Evolutionary conservation across 108 stramenopile species (phyloP), one percentile per base, ranked within the genome.

Genomic region (Pseudonitzschia multistriata): DNA sequence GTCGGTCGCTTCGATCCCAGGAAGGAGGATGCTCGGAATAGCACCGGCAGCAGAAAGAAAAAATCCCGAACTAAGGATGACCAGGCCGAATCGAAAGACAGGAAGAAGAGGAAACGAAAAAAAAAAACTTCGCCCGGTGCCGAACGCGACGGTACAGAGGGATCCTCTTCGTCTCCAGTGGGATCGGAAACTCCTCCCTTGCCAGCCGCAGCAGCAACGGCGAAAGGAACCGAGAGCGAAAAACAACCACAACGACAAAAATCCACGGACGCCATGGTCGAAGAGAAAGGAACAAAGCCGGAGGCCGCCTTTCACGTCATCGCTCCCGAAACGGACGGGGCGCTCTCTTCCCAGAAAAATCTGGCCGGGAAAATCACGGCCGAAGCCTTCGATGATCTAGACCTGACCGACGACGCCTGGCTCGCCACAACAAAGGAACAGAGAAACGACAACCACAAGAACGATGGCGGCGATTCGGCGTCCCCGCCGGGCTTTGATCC

Each of bases 351-450:
- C 8, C 64, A 54, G 5, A 63, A 61, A 63, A 82, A 74, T 29
- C 37, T 65, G 8, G 47, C 47, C 31, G 49, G 27, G 21, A 77
- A 60, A 66, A 35, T 74, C 49, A 87, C 49, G 54, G 78, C 85
- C 28, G 91, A 92, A 80, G 86, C 83, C 14, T 84, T 92, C 40
- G 91, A 92, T 71, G 91, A 92, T 74, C 83, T 89, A 42, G 91
- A 92, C 67, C 17, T 80, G 37, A 70, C 68, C 36, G 84, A 85
- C 24, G 50, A 67, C 45, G 50, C 27, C 0, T 59, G 57, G 57
- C 31, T 59, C 3, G 33, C 31, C n/a, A 11, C 29, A n/a, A 13
- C 47, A 22, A 67, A 36, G 50, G 49, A 67, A 25, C 29, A 52
- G 22, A 0, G 28, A 45, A 22, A 68, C 34, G 74, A 68, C 27